Conservation (phyloP, 257 asterid species). For the Galeopsis tetrahit region DNA sequence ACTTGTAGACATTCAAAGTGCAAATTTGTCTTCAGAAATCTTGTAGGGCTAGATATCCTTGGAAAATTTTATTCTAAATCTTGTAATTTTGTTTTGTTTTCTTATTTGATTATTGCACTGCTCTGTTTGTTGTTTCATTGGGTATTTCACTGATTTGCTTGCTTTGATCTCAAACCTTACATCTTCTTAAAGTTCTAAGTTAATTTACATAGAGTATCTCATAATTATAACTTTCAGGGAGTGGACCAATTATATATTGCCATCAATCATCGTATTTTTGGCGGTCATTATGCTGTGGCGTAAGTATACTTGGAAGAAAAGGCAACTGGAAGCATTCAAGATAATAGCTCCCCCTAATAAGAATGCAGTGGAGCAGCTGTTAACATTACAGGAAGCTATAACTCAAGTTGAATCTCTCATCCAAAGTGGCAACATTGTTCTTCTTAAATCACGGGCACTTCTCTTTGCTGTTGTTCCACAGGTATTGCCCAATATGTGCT, state of each 20-base stretch:
- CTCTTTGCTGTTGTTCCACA: constrained; percentile 71
- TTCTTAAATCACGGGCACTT: constrained; percentile 74
- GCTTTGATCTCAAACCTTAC: neutral
- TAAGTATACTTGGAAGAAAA: constrained; percentile 46
- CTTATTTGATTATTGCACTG: neutral
- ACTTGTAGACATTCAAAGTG: neutral
- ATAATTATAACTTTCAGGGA: constrained; percentile 58
- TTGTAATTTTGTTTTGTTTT: too few species aligned
- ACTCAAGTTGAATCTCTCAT: constrained; percentile 66
- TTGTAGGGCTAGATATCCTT: constrained; percentile 7
- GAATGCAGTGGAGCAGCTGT: constrained; percentile 85
- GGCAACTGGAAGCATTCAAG: constrained; percentile 63
- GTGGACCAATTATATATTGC: constrained; percentile 61
- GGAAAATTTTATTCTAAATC: neutral
- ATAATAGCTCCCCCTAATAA: constrained; percentile 69
- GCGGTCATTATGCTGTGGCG: constrained; percentile 75
- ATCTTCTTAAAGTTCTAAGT: constrained; percentile 21
- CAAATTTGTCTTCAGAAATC: neutral
- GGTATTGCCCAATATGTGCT: constrained; percentile 46
- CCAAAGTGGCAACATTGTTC: constrained; percentile 73
- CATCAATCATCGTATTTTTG: constrained; percentile 50
- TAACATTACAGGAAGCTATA: constrained; percentile 79
- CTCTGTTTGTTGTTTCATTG: constrained; percentile 12
- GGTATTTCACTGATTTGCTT: constrained; percentile 23
- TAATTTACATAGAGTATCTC: constrained; percentile 21